Evolutionary conservation across 2,329 filamentous ascomycete genomes (phyloP), one percentile per base, ranked within the genome.

Genomic region (Chalaropsis ovoidea): DNA sequence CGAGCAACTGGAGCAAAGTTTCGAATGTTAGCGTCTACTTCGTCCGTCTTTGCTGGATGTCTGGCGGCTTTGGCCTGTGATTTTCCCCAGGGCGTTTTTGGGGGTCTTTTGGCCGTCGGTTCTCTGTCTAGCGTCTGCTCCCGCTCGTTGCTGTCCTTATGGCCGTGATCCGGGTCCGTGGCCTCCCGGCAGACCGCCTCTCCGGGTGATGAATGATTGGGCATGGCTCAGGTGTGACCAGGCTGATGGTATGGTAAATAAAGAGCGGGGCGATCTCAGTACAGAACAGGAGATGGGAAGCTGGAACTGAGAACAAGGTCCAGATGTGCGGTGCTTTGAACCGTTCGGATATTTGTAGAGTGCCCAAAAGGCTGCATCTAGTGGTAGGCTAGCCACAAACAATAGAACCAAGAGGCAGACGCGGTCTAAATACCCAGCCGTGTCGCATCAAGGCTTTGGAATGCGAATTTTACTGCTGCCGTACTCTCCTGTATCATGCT

Each of bases 1-100:
- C 94, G 88, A 70, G 94, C 94, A 73, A 99, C 94, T 99, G 88
- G 86, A 77, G 86, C 88, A 84, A 90, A 91, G 79, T 94, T 94
- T 73, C 88, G 86, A 80, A 94, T 94, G 81, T 95, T 92, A 95
- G 90, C 89, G 84, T 94, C 89, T 72, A 86, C 41, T 35, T 65
- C 62, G 42, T 67, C 66, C 17, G 39, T 60, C 24, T 58, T 63
- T 11, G 49, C 61, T 5, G 15, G 1, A n/a, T 24, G n/a, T 31
- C 47, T 31, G 8, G 60, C 13, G 45, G n/a, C 41, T 17, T 52
- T 22, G 24, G 19, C n/a, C 13, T 22, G 43, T 47, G 24, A 22
- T 52, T 52, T 45, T 10, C 7, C n/a, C 13, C 6, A 5, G 19
- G 35, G 31, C n/a, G n/a, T 10, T 39, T 42, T 64, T 42, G 4